Evolutionary conservation across 441 rosid species (phyloP).

Genomic region (Euphorbia corollata): DNA sequence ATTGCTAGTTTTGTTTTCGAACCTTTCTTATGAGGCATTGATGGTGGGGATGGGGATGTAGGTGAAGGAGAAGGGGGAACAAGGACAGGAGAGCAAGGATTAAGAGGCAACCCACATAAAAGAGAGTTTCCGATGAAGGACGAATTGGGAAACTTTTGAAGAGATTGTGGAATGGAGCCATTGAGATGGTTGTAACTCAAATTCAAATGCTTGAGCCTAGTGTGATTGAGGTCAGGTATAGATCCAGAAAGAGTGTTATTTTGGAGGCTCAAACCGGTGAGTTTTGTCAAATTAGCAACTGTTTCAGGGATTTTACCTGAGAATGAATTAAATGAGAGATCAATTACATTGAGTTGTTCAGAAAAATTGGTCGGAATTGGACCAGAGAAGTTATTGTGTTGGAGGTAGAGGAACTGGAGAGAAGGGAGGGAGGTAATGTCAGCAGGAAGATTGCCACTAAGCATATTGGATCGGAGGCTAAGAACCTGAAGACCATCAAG

Average conservation of each 20-base stretch:
- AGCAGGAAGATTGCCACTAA: constrained; percentile 55
- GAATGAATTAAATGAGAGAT: constrained; percentile 64
- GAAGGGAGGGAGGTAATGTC: constrained; percentile 52
- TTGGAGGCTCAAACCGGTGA: constrained; percentile 53
- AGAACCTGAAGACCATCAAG: constrained; percentile 53
- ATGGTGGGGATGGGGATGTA: constrained; percentile 26
- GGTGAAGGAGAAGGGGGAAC: constrained; percentile 46
- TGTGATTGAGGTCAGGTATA: constrained; percentile 54
- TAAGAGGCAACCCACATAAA: constrained; percentile 70
- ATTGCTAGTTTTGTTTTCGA: constrained; percentile 31
- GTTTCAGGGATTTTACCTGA: constrained; percentile 54
- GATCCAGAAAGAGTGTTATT: constrained; percentile 58
- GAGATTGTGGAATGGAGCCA: constrained; percentile 58
- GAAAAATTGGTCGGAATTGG: constrained; percentile 54
- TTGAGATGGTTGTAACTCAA: constrained; percentile 53
- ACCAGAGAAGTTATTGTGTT: constrained; percentile 59
- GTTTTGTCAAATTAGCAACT: constrained; percentile 35
- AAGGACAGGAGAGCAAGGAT: constrained; percentile 36
- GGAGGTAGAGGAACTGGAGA: constrained; percentile 58
- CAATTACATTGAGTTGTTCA: constrained; percentile 45
- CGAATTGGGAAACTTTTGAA: constrained; percentile 46
- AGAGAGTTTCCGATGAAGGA: constrained; percentile 48
- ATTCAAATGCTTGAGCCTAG: constrained; percentile 47
- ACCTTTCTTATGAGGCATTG: constrained; percentile 19
- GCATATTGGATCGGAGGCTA: constrained; percentile 70